Percentiles rank a stretch among this genome's conserved stretches.
phyloP scores from a whole-genome alignment of 495 filamentous ascomycete species.

The Entonaema liquescens region DNA sequence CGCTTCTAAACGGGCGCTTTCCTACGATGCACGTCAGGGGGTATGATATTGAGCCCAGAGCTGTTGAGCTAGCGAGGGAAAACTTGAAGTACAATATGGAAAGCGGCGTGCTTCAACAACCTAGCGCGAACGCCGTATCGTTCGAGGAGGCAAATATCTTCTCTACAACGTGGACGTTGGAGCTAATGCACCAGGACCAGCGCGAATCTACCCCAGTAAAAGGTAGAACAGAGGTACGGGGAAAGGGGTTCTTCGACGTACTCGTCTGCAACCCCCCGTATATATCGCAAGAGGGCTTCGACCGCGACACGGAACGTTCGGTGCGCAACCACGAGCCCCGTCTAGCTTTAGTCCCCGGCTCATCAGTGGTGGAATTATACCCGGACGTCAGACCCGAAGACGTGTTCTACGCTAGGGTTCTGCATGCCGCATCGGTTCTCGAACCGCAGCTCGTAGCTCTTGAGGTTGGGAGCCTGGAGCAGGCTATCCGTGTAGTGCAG shows the following conservation, averaged over 20 bases:
- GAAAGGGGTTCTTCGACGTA: constrained; percentile 63
- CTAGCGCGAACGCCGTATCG: constrained; percentile 38
- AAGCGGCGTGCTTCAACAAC: not conserved
- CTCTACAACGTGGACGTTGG: constrained; percentile 32
- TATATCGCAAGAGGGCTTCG: constrained; percentile 71
- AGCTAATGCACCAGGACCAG: too few relatives aligned
- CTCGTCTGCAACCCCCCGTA: constrained; percentile 92
- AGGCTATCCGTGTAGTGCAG: constrained; percentile 66
- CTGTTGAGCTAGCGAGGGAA: constrained; percentile 66
- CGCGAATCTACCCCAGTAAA: too few relatives aligned
- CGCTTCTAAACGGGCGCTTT: constrained; percentile 55
- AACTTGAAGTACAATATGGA: constrained; percentile 67
- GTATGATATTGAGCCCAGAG: constrained; percentile 67
- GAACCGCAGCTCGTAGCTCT: constrained; percentile 58
- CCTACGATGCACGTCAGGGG: constrained; percentile 49
- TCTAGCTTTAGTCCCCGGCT: constrained; percentile 73
- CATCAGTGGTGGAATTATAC: not conserved
- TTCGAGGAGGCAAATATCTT: constrained; percentile 69
- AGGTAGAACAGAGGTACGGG: too few relatives aligned
- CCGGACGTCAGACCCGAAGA: constrained; percentile 55
- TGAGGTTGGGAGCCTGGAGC: constrained; percentile 66
- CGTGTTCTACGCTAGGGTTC: constrained; percentile 65
- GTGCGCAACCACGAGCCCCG: constrained; percentile 84
- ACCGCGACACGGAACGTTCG: constrained; percentile 65
- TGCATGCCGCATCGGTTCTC: constrained; percentile 50